phyloP scores from a whole-genome alignment of 805 yeast genomes.

The Saccharomycopsis fodiens region DNA sequence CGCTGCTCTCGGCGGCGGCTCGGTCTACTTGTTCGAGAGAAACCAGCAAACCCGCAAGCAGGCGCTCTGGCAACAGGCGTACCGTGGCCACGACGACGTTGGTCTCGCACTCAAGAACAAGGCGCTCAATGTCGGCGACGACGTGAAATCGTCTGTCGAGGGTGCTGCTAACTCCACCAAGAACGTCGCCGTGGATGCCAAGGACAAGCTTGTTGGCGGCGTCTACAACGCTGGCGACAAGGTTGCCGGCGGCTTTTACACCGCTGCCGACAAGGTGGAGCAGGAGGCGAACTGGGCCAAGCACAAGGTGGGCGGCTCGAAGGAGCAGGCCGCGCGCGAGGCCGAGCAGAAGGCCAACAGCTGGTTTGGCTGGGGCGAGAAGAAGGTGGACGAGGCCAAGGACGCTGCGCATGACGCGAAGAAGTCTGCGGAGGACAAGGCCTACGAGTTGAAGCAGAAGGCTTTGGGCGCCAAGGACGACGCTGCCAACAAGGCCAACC shows the following conservation, averaged over 20 bases:
- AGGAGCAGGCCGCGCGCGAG: slow-evolving; percentile 21
- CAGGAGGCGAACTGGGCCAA: slow-evolving; percentile 25
- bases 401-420: slow-evolving; percentile 22
- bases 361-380: slow-evolving; percentile 30
- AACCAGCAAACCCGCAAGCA: slow-evolving; percentile 4
- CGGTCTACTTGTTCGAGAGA: slow-evolving; percentile 12
- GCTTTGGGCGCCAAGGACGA: slow-evolving; percentile 26
- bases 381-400: slow-evolving; percentile 21
- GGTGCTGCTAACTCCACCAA: slow-evolving; percentile 1
- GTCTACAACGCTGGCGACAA: slow-evolving; percentile 8
- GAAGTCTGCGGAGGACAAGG: slow-evolving; percentile 10
- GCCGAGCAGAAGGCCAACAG: slow-evolving; percentile 25
- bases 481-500: slow-evolving; percentile 21
- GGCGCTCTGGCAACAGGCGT: slow-evolving; percentile 7
- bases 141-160: slow-evolving; percentile 1
- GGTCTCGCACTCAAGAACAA: slow-evolving; percentile 5
- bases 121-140: background rate
- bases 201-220: slow-evolving; percentile 17
- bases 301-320: slow-evolving; percentile 22
- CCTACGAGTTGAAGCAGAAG: slow-evolving; percentile 14
- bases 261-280: background rate
- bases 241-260: slow-evolving; percentile 9
- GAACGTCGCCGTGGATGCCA: slow-evolving; percentile 20
- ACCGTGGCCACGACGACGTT: slow-evolving; percentile 6
- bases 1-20: slow-evolving; percentile 15